Conservation (phyloP, 2,329 filamentous ascomycete genomes). For the Diaporthe longicolla region DNA sequence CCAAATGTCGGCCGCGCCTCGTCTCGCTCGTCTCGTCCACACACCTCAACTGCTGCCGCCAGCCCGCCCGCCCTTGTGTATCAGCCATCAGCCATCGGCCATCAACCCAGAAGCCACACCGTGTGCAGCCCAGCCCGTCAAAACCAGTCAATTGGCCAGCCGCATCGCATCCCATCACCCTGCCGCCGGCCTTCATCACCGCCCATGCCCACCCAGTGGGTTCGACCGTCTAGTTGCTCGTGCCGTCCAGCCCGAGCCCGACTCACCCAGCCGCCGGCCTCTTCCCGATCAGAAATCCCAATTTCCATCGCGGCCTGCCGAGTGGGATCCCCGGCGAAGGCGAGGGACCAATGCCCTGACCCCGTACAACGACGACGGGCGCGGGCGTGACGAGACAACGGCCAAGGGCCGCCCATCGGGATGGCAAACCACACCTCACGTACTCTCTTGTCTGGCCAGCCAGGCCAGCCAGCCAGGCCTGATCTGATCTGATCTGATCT, state of each 20-base stretch:
- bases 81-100: neutral
- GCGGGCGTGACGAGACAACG: neutral
- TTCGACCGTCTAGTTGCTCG: neutral
- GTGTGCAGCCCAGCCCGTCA: constrained; percentile 8
- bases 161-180: constrained; percentile 18
- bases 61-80: constrained; percentile 2
- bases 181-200: constrained; percentile 16
- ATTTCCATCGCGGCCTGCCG: constrained; percentile 15
- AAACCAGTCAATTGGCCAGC: constrained; percentile 14
- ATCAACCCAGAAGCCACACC: constrained; percentile 8
- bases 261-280: constrained; percentile 19
- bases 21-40: neutral
- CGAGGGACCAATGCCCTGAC: neutral
- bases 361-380: constrained; percentile 7
- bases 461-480: neutral
- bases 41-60: no score
- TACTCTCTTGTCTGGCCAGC: neutral
- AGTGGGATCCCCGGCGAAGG: neutral
- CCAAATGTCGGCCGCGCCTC: constrained; percentile 17
- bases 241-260: constrained; percentile 19
- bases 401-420: neutral
- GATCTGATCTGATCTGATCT: constrained; percentile 5
- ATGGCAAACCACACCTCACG: neutral
- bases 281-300: constrained; percentile 18
- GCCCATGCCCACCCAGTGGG: constrained; percentile 19